Evolutionary conservation across 345 rosid species (phyloP).

Genomic region (Syzygium aromaticum): DNA sequence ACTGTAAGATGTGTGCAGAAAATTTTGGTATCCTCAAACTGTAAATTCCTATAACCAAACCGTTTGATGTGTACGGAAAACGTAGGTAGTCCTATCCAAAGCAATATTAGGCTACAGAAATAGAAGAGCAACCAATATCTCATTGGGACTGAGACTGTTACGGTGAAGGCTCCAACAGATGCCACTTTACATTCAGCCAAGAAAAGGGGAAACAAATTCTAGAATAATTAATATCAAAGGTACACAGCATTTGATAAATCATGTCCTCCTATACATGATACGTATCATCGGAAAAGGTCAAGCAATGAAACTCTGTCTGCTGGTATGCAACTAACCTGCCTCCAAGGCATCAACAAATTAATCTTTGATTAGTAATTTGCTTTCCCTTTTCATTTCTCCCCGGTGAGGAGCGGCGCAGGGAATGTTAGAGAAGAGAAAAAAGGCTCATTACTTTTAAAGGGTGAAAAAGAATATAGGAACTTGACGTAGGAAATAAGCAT

Average conservation of each 20-base stretch:
- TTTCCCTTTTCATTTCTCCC: not conserved
- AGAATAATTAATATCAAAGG: not conserved
- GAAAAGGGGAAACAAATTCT: not conserved
- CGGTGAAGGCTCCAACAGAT: not conserved
- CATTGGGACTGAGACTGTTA: not conserved
- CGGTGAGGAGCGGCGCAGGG: not conserved
- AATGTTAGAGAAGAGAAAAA: not conserved
- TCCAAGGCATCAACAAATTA: not conserved
- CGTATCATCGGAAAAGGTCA: not conserved
- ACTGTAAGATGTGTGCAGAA: not conserved
- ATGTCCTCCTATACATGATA: not conserved
- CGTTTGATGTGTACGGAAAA: not conserved
- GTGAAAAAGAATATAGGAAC: not conserved
- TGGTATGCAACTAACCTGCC: not conserved
- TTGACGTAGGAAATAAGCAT: not conserved
- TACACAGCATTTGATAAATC: not conserved
- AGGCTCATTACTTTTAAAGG: not conserved
- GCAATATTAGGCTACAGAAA: not conserved
- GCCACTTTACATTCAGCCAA: not conserved
- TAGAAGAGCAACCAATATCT: not conserved
- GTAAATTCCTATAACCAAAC: not conserved
- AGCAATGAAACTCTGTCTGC: not conserved
- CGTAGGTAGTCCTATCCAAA: not conserved
- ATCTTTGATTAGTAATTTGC: not conserved
- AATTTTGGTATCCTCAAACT: not conserved